These are phyloP conservation scores for Calonectria pauciramosa DNA, from an alignment of 2,329 filamentous ascomycete species.

Conservation along the genomic window DNA sequence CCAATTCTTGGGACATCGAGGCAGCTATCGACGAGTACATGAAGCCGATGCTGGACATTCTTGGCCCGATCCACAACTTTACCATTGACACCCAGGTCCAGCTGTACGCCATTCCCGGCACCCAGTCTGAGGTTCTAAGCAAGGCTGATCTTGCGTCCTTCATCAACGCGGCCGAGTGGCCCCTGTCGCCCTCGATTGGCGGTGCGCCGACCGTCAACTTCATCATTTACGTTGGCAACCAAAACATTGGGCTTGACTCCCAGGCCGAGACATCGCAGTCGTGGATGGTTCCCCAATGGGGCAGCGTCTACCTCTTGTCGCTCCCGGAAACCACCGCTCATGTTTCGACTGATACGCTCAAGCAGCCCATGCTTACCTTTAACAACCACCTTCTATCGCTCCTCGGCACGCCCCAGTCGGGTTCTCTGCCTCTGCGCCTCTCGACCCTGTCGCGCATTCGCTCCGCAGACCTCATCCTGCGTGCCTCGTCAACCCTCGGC, in stretches of 20 bases:
- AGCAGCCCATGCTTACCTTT: slow-evolving; percentile 88
- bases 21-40: slow-evolving; percentile 85
- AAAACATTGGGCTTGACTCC: slow-evolving; percentile 72
- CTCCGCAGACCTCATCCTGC: slow-evolving; percentile 86
- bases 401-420: slow-evolving; percentile 85
- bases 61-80: slow-evolving; percentile 91
- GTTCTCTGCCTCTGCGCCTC: slow-evolving; percentile 87
- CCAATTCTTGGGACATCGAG: slow-evolving; percentile 94
- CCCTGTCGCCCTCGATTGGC: slow-evolving; percentile 92
- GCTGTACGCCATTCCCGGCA: slow-evolving; percentile 84
- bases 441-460: slow-evolving; percentile 89
- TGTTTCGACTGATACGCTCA: slow-evolving; percentile 76
- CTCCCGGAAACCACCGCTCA: slow-evolving; percentile 58
- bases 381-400: slow-evolving; percentile 91
- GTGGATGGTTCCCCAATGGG: slow-evolving; percentile 98
- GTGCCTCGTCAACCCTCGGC: slow-evolving; percentile 93
- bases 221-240: slow-evolving; percentile 87
- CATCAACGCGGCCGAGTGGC: slow-evolving; percentile 98
- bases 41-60: slow-evolving; percentile 81
- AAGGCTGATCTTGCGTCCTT: slow-evolving; percentile 94
- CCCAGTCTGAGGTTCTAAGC: slow-evolving; percentile 74
- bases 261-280: slow-evolving; percentile 68
- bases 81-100: slow-evolving; percentile 97
- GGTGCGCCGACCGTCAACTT: slow-evolving; percentile 96
- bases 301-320: slow-evolving; percentile 74